phyloP scores from a whole-genome alignment of 2,329 filamentous ascomycete species.

The Teratosphaeria pseudoeucalypti region DNA sequence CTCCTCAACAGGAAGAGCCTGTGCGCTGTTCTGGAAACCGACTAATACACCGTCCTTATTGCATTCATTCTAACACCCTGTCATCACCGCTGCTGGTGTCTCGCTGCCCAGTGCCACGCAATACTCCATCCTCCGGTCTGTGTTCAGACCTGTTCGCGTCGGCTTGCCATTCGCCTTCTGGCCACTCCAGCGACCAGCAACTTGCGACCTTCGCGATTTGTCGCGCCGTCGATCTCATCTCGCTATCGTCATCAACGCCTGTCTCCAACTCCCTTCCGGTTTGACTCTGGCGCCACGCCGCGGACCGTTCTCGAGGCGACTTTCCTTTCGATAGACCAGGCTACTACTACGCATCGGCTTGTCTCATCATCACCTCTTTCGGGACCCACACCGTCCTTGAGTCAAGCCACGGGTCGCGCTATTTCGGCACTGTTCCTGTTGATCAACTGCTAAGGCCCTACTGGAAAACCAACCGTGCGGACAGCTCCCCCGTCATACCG shows the following conservation, averaged over 20 bases:
- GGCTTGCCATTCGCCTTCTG: not conserved
- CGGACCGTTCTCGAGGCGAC: conserved; percentile 6
- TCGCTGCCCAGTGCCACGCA: conserved; percentile 5
- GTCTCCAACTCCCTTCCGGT: not conserved
- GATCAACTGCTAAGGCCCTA: conserved; percentile 19
- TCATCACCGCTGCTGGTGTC: conserved; percentile 12
- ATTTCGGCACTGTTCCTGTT: conserved; percentile 23
- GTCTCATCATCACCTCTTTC: conserved; percentile 21
- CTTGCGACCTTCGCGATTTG: not conserved
- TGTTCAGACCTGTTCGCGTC: not conserved
- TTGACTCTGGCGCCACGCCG: not conserved
- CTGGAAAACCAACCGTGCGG: conserved; percentile 19
- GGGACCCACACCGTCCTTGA: conserved; percentile 16
- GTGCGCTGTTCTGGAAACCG: conserved; percentile 8
- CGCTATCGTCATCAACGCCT: not conserved
- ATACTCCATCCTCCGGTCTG: not conserved
- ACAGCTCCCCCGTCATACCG: conserved; percentile 19
- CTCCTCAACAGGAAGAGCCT: conserved; percentile 2
- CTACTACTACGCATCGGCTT: conserved; percentile 13
- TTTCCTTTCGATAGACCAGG: conserved; percentile 1
- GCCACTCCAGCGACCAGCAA: not conserved
- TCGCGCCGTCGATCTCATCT: not conserved
- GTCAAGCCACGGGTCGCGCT: conserved; percentile 21
- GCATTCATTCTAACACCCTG: conserved; percentile 3
- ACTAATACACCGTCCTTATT: conserved; percentile 5